A percentile compares a stretch with the other conserved stretches of the same genome.
Conservation (phyloP, 179 eudicot species). For the Spergularia azorica region DNA sequence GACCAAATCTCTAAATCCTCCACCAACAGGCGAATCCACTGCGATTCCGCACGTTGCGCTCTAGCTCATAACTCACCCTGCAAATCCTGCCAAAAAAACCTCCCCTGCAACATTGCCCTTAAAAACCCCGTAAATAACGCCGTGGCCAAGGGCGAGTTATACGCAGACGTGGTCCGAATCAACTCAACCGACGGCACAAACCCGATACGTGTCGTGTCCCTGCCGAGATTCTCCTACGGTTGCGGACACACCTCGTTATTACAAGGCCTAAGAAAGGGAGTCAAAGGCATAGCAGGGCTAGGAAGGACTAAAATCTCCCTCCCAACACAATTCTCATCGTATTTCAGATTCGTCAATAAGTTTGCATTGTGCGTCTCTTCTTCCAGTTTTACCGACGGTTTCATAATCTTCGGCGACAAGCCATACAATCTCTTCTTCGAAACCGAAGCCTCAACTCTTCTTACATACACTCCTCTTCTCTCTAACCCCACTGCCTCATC, state of each 20-base stretch:
- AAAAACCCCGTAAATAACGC: constrained; percentile 33
- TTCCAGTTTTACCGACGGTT: constrained; percentile 28
- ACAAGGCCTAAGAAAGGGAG: constrained; percentile 35
- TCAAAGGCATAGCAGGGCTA: constrained; percentile 49
- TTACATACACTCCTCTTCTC: constrained; percentile 46
- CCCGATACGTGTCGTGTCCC: constrained; percentile 24
- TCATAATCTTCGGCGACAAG: constrained; percentile 42
- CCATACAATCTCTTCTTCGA: constrained; percentile 49
- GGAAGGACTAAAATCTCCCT: constrained; percentile 36
- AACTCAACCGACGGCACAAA: constrained; percentile 47
- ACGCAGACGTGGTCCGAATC: constrained; percentile 35
- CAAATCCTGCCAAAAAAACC: constrained; percentile 36
- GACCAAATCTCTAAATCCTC: constrained; percentile 35
- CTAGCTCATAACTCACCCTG: constrained; percentile 24
- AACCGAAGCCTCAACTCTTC: constrained; percentile 41
- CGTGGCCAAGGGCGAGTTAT: constrained; percentile 36
- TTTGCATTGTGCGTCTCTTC: constrained; percentile 53
- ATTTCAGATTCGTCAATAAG: constrained; percentile 31
- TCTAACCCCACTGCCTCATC: constrained; percentile 25
- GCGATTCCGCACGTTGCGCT: constrained; percentile 44
- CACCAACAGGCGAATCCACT: constrained; percentile 40
- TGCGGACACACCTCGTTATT: constrained; percentile 37
- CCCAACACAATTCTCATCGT: constrained; percentile 37
- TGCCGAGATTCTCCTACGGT: constrained; percentile 30
- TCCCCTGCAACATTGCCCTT: constrained; percentile 20